Evolutionary conservation across 129 eudicot genomes (phyloP).

Genomic region (Escallonia rubra): DNA sequence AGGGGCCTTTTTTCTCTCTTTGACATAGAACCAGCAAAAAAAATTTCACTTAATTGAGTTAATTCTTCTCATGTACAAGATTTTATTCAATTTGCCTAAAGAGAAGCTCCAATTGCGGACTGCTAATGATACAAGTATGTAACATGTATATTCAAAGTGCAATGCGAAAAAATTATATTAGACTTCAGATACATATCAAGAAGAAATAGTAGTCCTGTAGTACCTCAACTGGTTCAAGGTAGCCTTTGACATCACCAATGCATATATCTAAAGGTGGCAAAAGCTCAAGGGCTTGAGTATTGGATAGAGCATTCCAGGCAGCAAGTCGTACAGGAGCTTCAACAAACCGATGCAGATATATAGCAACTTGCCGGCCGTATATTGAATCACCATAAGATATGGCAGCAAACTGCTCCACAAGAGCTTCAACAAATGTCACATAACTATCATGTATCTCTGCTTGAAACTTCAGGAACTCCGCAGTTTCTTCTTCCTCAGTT

Average conservation of each 20-base stretch:
- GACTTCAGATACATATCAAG: neutral
- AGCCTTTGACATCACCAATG: slow-evolving; percentile 56
- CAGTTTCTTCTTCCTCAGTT: slow-evolving; percentile 15
- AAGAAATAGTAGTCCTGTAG: neutral
- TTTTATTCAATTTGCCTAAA: neutral
- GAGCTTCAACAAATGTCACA: slow-evolving; percentile 69
- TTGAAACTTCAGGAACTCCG: slow-evolving; percentile 52
- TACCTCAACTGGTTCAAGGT: slow-evolving; percentile 92
- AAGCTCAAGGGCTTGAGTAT: slow-evolving; percentile 79
- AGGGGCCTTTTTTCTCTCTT: no score
- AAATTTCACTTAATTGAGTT: no score
- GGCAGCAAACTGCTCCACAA: slow-evolving; percentile 89
- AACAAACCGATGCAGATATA: slow-evolving; percentile 69
- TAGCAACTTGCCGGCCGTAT: slow-evolving; percentile 79
- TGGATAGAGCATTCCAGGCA: slow-evolving; percentile 77
- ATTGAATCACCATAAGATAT: slow-evolving; percentile 79
- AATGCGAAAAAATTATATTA: neutral
- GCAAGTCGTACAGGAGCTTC: slow-evolving; percentile 74
- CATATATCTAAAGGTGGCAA: slow-evolving; percentile 76
- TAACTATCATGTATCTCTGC: slow-evolving; percentile 80
- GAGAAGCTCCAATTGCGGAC: no score
- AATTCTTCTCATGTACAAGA: neutral
- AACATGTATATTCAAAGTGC: no score
- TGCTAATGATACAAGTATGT: no score
- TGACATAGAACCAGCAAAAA: no score